Base-by-base conservation (phyloP, 2,329 filamentous ascomycete species). In the Ambrosiella cleistominuta region DNA sequence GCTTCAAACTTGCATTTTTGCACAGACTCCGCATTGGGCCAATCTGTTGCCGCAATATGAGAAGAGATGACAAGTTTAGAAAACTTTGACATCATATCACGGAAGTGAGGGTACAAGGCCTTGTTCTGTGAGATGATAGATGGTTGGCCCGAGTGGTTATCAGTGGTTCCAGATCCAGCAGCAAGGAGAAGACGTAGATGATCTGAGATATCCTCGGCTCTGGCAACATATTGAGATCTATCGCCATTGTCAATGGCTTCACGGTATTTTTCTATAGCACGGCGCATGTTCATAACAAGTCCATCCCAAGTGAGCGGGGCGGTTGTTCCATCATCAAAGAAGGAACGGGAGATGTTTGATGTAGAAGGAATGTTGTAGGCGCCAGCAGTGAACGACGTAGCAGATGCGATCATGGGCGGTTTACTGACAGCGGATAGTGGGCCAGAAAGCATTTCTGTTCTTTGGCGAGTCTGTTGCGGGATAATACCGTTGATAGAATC, bases 91-190 rank as follows among this genome's bases (percentile, higher is more conserved):
- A 98, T 98, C 83, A 97, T 97, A 68, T 97, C 93, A 57, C 93
- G 79, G 71, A 98, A 98, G 70, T 97, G 90, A 27, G 93, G 93
- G 67, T 97, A 97, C 13, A 98, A 75, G 0, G 89, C 87, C 69
- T 97, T 97, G 74, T 98, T 98, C 4, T 88, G 94, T 6, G 90
- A 96, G 61, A 98, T 98, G 66, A 98, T 96, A n/a, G 93, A 97
- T 3, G 93, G 93, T 64, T 97, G 95, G 47, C 93, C 93, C 17
- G 93, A 97, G 69, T 98, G 93, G 67, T 98, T 98, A 70, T 98
- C 93, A 0, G 93, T 98, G 1, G 93, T 98, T 58, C 91, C 89
- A 39, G 93, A 98, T 7, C 90, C 93, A 58, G 93, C 93, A 37
- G 90, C 90, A n/a, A 98, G 80, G 7, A 98, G 79, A 63, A 97